phyloP scores from a whole-genome alignment of 345 rosid genomes.

The Alliaria petiolata region DNA sequence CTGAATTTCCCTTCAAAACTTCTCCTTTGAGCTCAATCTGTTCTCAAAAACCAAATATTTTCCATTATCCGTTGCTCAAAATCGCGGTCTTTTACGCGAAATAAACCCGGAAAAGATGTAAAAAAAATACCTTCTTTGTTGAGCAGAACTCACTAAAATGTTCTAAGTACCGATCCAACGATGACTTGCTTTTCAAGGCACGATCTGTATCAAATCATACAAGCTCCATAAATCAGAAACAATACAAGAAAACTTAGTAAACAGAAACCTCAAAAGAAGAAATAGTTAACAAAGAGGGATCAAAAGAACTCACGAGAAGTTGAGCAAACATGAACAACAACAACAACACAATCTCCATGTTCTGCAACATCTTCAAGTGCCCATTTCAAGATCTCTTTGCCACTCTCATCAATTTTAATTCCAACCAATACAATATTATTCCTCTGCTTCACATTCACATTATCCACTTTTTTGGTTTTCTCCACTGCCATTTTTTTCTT shows the following conservation, averaged over 20 bases:
- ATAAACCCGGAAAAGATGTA: not conserved
- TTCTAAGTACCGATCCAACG: slow-evolving; percentile 55
- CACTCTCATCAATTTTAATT: slow-evolving; percentile 48
- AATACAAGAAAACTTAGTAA: not conserved
- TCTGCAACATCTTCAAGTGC: slow-evolving; percentile 76
- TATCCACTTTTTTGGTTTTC: slow-evolving; percentile 27
- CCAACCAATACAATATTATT: slow-evolving; percentile 64
- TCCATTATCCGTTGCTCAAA: not conserved
- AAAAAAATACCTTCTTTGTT: slow-evolving; percentile 53
- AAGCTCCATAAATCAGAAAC: not conserved
- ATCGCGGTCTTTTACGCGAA: not conserved
- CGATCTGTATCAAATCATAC: slow-evolving; percentile 40
- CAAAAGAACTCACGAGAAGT: slow-evolving; percentile 41
- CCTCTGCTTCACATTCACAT: slow-evolving; percentile 37
- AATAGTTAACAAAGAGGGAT: not conserved
- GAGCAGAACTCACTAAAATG: slow-evolving; percentile 60
- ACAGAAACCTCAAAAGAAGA: not conserved
- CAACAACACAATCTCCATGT: slow-evolving; percentile 77
- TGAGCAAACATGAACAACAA: slow-evolving; percentile 66
- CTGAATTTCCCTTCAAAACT: slow-evolving; percentile 50
- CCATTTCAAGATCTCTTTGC: slow-evolving; percentile 77
- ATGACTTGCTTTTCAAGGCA: slow-evolving; percentile 37
- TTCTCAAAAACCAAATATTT: slow-evolving; percentile 1
- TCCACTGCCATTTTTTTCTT: slow-evolving; percentile 36
- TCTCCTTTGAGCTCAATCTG: slow-evolving; percentile 66